A percentile compares a stretch with the other conserved stretches of the same genome.
These are phyloP conservation scores for Carex myosuroides DNA, from an alignment of 176 grass and related monocot genomes.

Conservation along the genomic window DNA sequence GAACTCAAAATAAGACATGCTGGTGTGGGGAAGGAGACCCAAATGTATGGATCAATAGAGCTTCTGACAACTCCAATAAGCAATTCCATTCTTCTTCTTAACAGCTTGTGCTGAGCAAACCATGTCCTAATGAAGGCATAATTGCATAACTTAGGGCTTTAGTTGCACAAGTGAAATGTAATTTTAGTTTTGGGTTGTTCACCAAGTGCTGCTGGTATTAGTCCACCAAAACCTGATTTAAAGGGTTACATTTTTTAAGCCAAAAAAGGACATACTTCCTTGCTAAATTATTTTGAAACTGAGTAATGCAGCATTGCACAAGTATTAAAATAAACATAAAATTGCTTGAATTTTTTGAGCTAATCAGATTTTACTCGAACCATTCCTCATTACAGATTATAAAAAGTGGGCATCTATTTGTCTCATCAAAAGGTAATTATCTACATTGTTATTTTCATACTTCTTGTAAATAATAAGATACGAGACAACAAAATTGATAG, in stretches of 20 bases:
- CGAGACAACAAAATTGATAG: not conserved
- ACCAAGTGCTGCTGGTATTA: not conserved
- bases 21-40: conserved; percentile 69
- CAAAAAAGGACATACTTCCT: not conserved
- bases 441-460: not conserved
- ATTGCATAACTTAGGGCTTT: not conserved
- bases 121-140: not conserved
- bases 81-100: conserved; percentile 25
- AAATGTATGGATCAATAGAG: conserved; percentile 42
- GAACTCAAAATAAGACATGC: conserved; percentile 53
- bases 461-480: not conserved
- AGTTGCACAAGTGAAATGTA: not conserved
- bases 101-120: not conserved
- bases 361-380: conserved; percentile 12
- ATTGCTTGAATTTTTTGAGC: not conserved
- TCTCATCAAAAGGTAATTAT: conserved; percentile 90
- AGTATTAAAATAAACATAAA: not conserved
- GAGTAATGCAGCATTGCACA: not conserved
- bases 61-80: conserved; percentile 53
- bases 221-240: not conserved
- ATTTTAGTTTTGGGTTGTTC: not conserved
- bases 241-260: not conserved
- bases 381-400: too few relatives aligned
- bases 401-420: too few relatives aligned
- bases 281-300: not conserved